phyloP scores from a whole-genome alignment of 2,329 filamentous ascomycete genomes.

The Didymella segeticola region DNA sequence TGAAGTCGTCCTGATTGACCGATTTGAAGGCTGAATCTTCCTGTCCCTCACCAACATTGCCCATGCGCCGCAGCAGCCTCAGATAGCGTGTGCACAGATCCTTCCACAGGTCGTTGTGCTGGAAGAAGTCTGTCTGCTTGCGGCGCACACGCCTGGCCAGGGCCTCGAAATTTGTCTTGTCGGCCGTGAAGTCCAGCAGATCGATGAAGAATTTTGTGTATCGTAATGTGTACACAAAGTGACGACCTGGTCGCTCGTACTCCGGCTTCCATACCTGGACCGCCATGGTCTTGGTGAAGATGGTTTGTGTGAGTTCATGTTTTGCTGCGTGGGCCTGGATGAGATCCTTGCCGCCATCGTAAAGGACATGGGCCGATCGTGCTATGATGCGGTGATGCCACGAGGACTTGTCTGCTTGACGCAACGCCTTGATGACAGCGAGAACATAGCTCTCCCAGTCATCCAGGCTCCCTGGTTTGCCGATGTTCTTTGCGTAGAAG shows the following conservation, averaged over 20 bases:
- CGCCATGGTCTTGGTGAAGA: conserved; percentile 94
- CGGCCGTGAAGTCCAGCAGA: conserved; percentile 75
- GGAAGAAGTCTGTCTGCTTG: conserved; percentile 76
- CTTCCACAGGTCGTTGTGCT: conserved; percentile 69
- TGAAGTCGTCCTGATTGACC: conserved; percentile 70
- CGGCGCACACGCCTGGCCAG: conserved; percentile 81
- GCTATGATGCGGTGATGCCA: conserved; percentile 94
- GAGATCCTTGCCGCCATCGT: conserved; percentile 61
- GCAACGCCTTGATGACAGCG: conserved; percentile 65
- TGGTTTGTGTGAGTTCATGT: conserved; percentile 78
- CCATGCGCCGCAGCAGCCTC: conserved; percentile 64
- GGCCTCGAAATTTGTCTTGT: conserved; percentile 77
- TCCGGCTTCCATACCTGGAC: conserved; percentile 96
- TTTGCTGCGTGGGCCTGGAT: conserved; percentile 68
- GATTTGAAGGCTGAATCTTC: conserved; percentile 71
- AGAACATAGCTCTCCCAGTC: conserved; percentile 68
- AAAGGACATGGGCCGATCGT: conserved; percentile 70
- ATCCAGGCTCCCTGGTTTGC: conserved; percentile 56
- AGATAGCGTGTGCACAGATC: conserved; percentile 66
- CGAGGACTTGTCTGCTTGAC: conserved; percentile 82
- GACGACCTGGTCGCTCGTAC: conserved; percentile 79
- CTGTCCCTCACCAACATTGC: conserved; percentile 64
- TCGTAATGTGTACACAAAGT: conserved; percentile 89
- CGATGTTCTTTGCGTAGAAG: conserved; percentile 62
- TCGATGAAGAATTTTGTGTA: conserved; percentile 84